Percentiles rank a stretch among this genome's conserved stretches.
phyloP scores from a whole-genome alignment of 768 basidiomycete genomes.

The Cystofilobasidium capitatum region DNA sequence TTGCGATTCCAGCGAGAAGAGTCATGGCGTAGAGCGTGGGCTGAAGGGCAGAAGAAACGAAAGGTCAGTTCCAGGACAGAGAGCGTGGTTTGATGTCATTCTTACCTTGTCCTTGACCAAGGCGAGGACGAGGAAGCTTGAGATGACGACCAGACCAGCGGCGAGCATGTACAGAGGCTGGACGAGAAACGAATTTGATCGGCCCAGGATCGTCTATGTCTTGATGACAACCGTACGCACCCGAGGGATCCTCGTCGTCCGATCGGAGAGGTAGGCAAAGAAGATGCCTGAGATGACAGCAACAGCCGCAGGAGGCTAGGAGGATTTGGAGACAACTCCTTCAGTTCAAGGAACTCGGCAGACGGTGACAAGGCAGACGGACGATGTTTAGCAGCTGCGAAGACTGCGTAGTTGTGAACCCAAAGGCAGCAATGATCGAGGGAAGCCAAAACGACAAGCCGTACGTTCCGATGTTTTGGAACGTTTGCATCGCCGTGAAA shows the following conservation, averaged over 20 bases:
- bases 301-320: slow-evolving; percentile 29
- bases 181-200: too few relatives aligned
- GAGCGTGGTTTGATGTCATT: too few relatives aligned
- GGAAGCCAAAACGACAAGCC: slow-evolving; percentile 33
- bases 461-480: slow-evolving; percentile 19
- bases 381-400: slow-evolving; percentile 30
- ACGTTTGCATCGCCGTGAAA: slow-evolving; percentile 15
- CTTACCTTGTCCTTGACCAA: too few relatives aligned
- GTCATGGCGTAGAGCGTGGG: too few relatives aligned
- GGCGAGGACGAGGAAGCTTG: too few relatives aligned
- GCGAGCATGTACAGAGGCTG: too few relatives aligned
- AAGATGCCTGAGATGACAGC: slow-evolving; percentile 27
- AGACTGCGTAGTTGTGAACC: slow-evolving; percentile 25
- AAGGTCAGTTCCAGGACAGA: too few relatives aligned
- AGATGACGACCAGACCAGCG: too few relatives aligned
- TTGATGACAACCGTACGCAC: background rate
- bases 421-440: slow-evolving; percentile 30
- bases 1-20: slow-evolving; percentile 4
- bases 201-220: too few relatives aligned
- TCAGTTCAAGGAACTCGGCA: too few relatives aligned
- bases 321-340: slow-evolving; percentile 26
- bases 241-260: slow-evolving; percentile 9
- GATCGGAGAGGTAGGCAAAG: slow-evolving; percentile 25
- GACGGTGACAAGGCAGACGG: slow-evolving; percentile 25
- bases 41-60: too few relatives aligned